Evolutionary conservation across 768 basidiomycete genomes (phyloP), one percentile per base, ranked within the genome.

Genomic region (Naganishia vishniacii): DNA sequence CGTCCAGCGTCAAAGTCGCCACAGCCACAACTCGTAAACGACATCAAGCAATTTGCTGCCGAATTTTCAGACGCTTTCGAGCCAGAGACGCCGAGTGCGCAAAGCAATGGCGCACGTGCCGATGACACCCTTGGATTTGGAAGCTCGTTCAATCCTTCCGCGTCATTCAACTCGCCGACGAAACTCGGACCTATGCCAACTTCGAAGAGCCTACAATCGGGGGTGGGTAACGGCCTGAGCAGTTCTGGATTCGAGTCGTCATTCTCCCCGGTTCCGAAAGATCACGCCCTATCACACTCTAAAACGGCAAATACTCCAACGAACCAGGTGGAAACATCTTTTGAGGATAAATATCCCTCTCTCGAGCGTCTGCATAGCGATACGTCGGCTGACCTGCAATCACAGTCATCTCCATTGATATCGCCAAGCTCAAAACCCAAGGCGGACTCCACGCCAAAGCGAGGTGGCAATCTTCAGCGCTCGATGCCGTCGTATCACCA

Each of bases 301-400:
- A 89, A 88, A 1, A 80, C 90, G 7, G 65, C 64, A 25, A 46
- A 62, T 13, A 51, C 70, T 26, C 60, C 70, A 13, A 61, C 65
- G n/a, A 59, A 67, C 40, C 64, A 71, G 41, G 66, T 65, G 13
- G 67, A 73, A 31, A 31, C 65, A 48, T 66, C 23, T 73, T 81
- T 64, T 18, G 90, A 92, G 75, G 82, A 84, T 31, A 82, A 89
- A 59, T 95, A 89, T 75, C 92, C 92, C 0, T 88, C 92, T 0
- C 79, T 95, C 44, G 92, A 94, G 73, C 87, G 88, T 65, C 79
- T 93, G 1, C 32, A 56, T 23, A 56, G 53, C 12, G 61, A 66
- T 5, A 62, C 61, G 42, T 34, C 42, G 12, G 64, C 26, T 2
- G 70, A 69, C 26, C 28, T 40, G 8, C 56, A 20, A 3, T 31